Base-by-base conservation (phyloP, 1,284 basidiomycete genomes). In the Puccinia novopanici region DNA sequence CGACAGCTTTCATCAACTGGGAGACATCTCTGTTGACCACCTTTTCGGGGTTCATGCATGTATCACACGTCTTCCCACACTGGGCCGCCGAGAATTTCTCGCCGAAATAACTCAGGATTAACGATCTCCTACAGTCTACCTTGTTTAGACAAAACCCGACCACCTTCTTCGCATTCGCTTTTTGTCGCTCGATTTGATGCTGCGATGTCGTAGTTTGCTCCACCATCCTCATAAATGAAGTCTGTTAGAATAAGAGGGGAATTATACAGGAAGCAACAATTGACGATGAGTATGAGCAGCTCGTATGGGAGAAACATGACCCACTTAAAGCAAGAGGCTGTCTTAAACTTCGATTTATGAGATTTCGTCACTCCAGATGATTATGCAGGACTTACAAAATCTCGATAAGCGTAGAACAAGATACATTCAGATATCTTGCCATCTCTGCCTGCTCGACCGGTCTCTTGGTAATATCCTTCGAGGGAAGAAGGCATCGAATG, bases 61-160 rank as follows among this genome's bases (percentile, higher is more conserved):
- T 94, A 86, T 94, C 91, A 84, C 93, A 95, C 13, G 88, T 88
- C 75, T 88, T 87, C 42, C 88, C 86, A 84, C 94, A 96, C 42
- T 88, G 82, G 13, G 84, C 86, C 45, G 87, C 84, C 79, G 89
- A 88, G 84, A 93, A 91, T 55, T 52, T 88, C 85, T 94, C 92
- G 81, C 83, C 84, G 83, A 90, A 90, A 85, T 93, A 92, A 54
- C 88, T 89, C 61, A 99, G 89, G 24, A 99, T 88, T 84, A 94
- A 92, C 2, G 89, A 89, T 0, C 97, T 91, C 12, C 97, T 91
- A 84, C 96, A 99, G 83, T 94, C 92, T 52, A 91, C 90, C 81
- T 90, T 89, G 86, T 98, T 94, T 79, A 87, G 85, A 86, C 93
- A 95, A 86, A 91, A 99, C 75, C 89, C 87, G 17, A 91, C 88